Conservation (phyloP, 1,139 yeast species). For the Oligophagozyma castellii region DNA sequence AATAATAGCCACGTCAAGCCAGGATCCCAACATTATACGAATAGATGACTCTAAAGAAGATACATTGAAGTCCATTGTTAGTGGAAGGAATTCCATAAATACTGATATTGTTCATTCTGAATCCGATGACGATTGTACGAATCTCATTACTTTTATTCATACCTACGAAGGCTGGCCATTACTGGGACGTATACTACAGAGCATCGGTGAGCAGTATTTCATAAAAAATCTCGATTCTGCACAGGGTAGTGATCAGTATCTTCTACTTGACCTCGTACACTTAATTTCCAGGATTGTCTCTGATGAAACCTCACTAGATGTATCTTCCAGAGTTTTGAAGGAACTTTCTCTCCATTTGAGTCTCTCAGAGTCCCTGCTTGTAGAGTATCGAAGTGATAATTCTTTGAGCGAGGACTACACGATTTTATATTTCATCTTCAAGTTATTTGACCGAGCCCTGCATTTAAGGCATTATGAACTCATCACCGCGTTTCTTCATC, state of each 20-base stretch:
- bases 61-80: too few species aligned
- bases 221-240: too few species aligned
- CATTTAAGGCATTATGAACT: slow-evolving; percentile 38
- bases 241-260: too few species aligned
- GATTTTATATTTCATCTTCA: slow-evolving; percentile 51
- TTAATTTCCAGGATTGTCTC: slow-evolving; percentile 37
- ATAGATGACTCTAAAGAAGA: too few species aligned
- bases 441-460: slow-evolving; percentile 55
- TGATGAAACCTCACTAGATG: slow-evolving; percentile 29
- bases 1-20: too few species aligned
- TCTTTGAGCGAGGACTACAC: slow-evolving; percentile 31
- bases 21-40: too few species aligned
- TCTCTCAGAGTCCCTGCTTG: slow-evolving; percentile 47
- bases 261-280: slow-evolving; percentile 37
- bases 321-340: slow-evolving; percentile 31
- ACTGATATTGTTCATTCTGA: too few species aligned
- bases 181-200: slow-evolving; percentile 64
- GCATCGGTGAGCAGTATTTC: slow-evolving; percentile 34
- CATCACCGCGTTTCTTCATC: slow-evolving; percentile 35
- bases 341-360: slow-evolving; percentile 32
- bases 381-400: too few species aligned
- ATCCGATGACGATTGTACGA: too few species aligned
- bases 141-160: slow-evolving; percentile 54
- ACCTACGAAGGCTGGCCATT: slow-evolving; percentile 80
- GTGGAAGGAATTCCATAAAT: too few species aligned